Conservation (phyloP, 225 moss, liverwort and hornwort species). For the Sphagnum contortum region DNA sequence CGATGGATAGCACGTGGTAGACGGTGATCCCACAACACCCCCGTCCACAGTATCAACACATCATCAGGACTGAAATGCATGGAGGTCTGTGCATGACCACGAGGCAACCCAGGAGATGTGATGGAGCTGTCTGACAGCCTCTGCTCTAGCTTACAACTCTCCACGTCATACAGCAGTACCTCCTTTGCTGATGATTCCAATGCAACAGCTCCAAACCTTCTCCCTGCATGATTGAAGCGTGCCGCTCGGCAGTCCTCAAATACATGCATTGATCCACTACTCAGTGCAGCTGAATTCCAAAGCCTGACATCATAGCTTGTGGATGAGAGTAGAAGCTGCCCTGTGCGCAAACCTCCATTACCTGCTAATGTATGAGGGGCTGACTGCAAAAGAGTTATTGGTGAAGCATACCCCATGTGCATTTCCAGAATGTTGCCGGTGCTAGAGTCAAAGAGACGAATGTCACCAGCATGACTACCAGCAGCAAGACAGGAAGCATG, state of each 20-base stretch:
- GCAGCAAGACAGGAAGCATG: slow-evolving; percentile 89
- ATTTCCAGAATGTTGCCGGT: slow-evolving; percentile 73
- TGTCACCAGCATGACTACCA: slow-evolving; percentile 91
- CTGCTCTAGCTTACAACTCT: slow-evolving; percentile 79
- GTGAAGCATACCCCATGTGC: slow-evolving; percentile 65
- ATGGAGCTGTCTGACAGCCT: slow-evolving; percentile 69
- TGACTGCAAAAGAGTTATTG: slow-evolving; percentile 89
- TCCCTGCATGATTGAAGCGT: slow-evolving; percentile 91
- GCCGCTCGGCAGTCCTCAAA: slow-evolving; percentile 90
- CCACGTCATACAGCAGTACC: slow-evolving; percentile 80
- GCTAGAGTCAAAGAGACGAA: slow-evolving; percentile 81
- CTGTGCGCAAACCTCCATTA: slow-evolving; percentile 56
- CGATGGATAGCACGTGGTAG: slow-evolving; percentile 87
- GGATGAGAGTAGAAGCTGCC: slow-evolving; percentile 87
- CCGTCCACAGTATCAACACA: slow-evolving; percentile 92
- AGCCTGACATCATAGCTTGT: slow-evolving; percentile 77
- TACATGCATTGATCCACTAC: slow-evolving; percentile 58
- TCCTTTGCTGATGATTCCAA: slow-evolving; percentile 74
- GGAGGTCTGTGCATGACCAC: slow-evolving; percentile 78
- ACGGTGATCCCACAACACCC: slow-evolving; percentile 97
- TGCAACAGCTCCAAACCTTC: slow-evolving; percentile 80
- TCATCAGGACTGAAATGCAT: slow-evolving; percentile 98
- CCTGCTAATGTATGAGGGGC: slow-evolving; percentile 72
- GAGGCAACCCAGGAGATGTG: slow-evolving; percentile 59
- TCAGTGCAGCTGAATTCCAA: slow-evolving; percentile 89